Conservation (phyloP, 768 basidiomycete genomes). For the Cubamyces lactineus region DNA sequence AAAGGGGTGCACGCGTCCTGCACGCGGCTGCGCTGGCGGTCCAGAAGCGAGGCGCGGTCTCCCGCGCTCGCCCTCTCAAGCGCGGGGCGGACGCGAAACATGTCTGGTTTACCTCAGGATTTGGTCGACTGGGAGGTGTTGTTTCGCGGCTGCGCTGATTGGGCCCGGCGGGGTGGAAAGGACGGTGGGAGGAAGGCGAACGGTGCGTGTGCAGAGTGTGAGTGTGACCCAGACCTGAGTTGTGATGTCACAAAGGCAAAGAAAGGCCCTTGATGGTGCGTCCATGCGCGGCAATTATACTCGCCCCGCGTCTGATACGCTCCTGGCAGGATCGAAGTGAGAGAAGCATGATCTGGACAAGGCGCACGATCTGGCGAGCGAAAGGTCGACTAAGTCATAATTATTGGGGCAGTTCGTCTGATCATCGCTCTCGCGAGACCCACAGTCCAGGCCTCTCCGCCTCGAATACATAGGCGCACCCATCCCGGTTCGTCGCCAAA, state of each 20-base stretch:
- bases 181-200: conserved; percentile 16
- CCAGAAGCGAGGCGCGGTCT: conserved; percentile 27
- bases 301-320: conserved; percentile 25
- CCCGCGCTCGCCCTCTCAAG: conserved; percentile 9
- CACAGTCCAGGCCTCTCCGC: conserved; percentile 20
- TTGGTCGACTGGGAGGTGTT: conserved; percentile 24
- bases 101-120: conserved; percentile 34
- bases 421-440: conserved; percentile 25
- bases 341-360: conserved; percentile 20
- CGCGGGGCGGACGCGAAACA: conserved; percentile 34
- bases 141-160: conserved; percentile 24
- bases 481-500: neutral
- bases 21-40: conserved; percentile 38
- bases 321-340: conserved; percentile 5
- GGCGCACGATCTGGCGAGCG: conserved; percentile 20
- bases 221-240: neutral
- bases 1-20: conserved; percentile 39
- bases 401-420: conserved; percentile 23
- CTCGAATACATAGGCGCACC: conserved; percentile 10
- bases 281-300: conserved; percentile 23
- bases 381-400: conserved; percentile 5
- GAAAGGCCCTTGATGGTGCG: neutral
- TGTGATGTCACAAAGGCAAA: neutral
- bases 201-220: conserved; percentile 7
- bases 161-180: conserved; percentile 15